Evolutionary conservation across 345 rosid species (phyloP), one percentile per base, ranked within the genome.

Genomic region (Eucalyptus erythrocorys): DNA sequence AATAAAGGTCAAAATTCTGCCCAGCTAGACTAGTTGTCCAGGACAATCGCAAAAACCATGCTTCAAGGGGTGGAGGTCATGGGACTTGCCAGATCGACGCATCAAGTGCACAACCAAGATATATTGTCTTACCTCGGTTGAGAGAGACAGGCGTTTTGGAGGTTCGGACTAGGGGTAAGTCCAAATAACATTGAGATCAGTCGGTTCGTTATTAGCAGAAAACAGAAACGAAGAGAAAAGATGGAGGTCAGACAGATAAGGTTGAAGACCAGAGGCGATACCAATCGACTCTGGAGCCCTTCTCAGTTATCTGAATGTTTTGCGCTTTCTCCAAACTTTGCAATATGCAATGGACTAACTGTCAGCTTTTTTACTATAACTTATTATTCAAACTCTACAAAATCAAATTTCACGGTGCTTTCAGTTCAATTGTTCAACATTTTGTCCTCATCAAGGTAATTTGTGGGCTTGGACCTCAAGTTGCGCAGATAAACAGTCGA

Each of bases 251-350:
- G n/a, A n/a, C n/a, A n/a, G n/a, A 30, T 30, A 30, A 61, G 9
- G 17, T 61, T 61, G n/a, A 66, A 66, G 40, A n/a, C 10, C 37
- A 66, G 19, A 17, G 2, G 76, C 76, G 3, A 64, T 13, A 4
- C 71, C 71, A 64, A n/a, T 66, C 21, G 1, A 68, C 7, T 34
- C 37, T 68, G 24, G 43, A 68, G 79, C 79, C 76, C 42, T 32
- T 32, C 1, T 15, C 6, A 0, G 22, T 66, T 57, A 1, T 64
- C 19, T 64, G 34, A 64, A 1, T 3, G 32, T 16, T 8, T 15
- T 66, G 42, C 0, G 22, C 42, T 32, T 32, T 32, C 79, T 3
- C 37, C 80, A 34, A 17, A 59, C 7, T 59, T 27, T 8, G 80
- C 80, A 16, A 40, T 68, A 68, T 34, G 24, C 24, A 68, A 34